Percentiles rank a stretch among this genome's conserved stretches.
Conservation (phyloP, 2,329 filamentous ascomycete species). For the Sporothrix brunneoviolacea region DNA sequence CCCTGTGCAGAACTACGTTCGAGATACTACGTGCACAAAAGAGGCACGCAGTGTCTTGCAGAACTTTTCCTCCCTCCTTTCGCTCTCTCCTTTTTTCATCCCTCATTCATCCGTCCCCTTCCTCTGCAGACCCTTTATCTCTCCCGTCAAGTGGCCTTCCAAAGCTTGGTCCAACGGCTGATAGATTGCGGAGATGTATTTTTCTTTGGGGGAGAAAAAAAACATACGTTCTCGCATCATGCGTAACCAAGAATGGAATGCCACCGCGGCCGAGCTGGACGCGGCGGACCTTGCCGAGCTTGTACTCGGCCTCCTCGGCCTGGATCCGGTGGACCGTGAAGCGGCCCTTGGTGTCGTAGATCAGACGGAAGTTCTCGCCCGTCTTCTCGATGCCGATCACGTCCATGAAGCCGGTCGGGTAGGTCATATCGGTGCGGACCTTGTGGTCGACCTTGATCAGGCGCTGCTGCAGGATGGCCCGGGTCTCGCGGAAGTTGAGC, state of each 20-base stretch:
- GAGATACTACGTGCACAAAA: no score
- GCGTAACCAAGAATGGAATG: slow-evolving; percentile 99
- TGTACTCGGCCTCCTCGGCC: slow-evolving; percentile 98
- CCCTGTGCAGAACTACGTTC: slow-evolving; percentile 6
- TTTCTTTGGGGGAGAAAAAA: slow-evolving; percentile 34
- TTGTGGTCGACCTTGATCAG: slow-evolving; percentile 99
- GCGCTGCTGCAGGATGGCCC: slow-evolving; percentile 98
- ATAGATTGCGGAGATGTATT: slow-evolving; percentile 68
- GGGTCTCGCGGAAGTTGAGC: slow-evolving; percentile 96
- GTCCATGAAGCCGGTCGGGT: slow-evolving; percentile 98
- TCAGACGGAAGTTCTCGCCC: slow-evolving; percentile 98
- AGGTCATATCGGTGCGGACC: slow-evolving; percentile 97
- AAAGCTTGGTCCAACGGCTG: slow-evolving; percentile 99
- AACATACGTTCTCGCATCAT: slow-evolving; percentile 99
- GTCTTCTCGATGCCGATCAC: slow-evolving; percentile 99
- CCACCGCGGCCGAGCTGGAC: slow-evolving; percentile 98
- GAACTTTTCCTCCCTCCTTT: no score
- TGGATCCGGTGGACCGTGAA: slow-evolving; percentile 99
- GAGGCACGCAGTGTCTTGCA: neutral
- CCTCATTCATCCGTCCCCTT: neutral
- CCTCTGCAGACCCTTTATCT: no score
- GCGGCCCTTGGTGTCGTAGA: slow-evolving; percentile 99
- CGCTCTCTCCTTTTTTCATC: neutral
- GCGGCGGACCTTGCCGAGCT: slow-evolving; percentile 99
- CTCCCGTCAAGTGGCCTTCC: slow-evolving; percentile 44